Evolutionary conservation across 306 rosid genomes (phyloP).

Genomic region (Quercus rubra): DNA sequence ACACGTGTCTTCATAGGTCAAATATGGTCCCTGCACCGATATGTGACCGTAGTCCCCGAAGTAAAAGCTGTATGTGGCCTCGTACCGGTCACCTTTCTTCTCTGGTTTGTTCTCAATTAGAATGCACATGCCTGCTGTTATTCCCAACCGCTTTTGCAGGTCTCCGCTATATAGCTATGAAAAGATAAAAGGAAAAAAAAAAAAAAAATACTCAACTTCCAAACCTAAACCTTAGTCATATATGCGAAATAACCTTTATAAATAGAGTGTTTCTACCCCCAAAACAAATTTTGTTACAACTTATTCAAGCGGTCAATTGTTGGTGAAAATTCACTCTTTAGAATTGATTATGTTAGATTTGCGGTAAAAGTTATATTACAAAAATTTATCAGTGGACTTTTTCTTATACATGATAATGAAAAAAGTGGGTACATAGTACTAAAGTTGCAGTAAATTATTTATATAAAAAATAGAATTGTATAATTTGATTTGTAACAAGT

Average conservation of each 20-base stretch:
- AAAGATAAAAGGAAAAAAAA: too few relatives aligned
- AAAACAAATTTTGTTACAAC: too few relatives aligned
- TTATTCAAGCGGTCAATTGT: too few relatives aligned
- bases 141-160: conserved; percentile 52
- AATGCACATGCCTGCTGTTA: conserved; percentile 56
- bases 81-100: conserved; percentile 58
- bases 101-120: conserved; percentile 56
- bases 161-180: conserved; percentile 51
- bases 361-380: too few relatives aligned
- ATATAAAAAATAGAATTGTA: too few relatives aligned
- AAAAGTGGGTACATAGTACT: too few relatives aligned
- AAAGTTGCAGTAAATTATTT: too few relatives aligned
- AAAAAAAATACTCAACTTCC: not conserved
- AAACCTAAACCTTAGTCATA: not conserved
- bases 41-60: conserved; percentile 71
- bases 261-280: too few relatives aligned
- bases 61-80: conserved; percentile 61
- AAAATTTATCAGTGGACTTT: too few relatives aligned
- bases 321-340: too few relatives aligned
- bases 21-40: conserved; percentile 55
- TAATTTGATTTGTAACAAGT: not conserved
- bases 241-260: not conserved
- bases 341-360: too few relatives aligned
- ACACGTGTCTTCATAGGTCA: conserved; percentile 61
- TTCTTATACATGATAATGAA: too few relatives aligned